Base-by-base conservation (phyloP, 441 rosid genomes). In the Aquilaria agallochum region DNA sequence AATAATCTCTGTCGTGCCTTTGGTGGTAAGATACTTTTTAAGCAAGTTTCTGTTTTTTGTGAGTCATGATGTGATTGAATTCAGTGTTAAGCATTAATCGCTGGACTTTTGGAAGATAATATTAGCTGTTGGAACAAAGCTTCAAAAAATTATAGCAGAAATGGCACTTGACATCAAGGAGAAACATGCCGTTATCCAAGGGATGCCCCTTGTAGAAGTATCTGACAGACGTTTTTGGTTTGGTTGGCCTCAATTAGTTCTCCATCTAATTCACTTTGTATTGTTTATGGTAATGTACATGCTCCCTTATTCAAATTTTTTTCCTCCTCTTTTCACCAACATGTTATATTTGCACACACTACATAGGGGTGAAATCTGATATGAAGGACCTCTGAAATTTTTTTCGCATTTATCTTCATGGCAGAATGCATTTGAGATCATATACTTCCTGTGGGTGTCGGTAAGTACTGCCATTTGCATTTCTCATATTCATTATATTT, bases 371-470 rank as follows among this genome's bases (percentile, higher is more conserved):
- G n/a, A 62, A 46, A 33, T 15, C n/a, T 46, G 7, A 5, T 40
- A 40, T 49, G 46, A 10, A 9, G 31, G n/a, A 32, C 47, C 27
- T 54, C 68, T 68, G 64, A 65, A 68, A 51, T 40, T 7, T 5
- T 2, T 40, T 34, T 32, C 64, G 14, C 55, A 42, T 62, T 9
- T 64, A 30, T 62, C 33, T 44, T 27, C 42, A 74, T 47, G 72
- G 69, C 90, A 93, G 98, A 93, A 93, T 64, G 98, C 98, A n/a
- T 90, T 93, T 61, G 95, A 95, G 79, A 86, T 95, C 62, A 95
- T 98, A 46, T 92, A 95, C 76, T 88, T 93, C 90, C 71, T 95
- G 51, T 95, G 99, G 99, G 85, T 88, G 71, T 84, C 91, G 97
- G 98, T 91, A 87, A 77, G 34, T 49, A 53, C 33, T 65, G 1